These are phyloP conservation scores for Marasmius fiardii DNA, from an alignment of 1,284 basidiomycete species.

Conservation along the genomic window DNA sequence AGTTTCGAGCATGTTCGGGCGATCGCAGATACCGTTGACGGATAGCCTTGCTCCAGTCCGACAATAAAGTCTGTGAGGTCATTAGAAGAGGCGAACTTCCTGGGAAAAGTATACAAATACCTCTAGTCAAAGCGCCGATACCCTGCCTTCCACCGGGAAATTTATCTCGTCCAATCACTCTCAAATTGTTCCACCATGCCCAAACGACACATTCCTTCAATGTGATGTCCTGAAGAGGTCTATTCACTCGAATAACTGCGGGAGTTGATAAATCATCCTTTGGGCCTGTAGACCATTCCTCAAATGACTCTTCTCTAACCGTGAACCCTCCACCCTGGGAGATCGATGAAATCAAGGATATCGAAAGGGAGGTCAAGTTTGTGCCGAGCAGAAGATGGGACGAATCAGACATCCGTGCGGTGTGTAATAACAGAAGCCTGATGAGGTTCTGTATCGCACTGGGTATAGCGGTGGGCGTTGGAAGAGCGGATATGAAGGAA, in stretches of 20 bases:
- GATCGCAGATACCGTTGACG: constrained; percentile 87
- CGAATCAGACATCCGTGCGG: constrained; percentile 53
- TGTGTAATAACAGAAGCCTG: constrained; percentile 69
- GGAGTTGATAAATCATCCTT: constrained; percentile 6
- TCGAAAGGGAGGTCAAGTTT: constrained; percentile 76
- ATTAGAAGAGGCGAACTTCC: neutral
- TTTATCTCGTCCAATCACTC: constrained; percentile 49
- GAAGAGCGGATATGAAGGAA: constrained; percentile 65
- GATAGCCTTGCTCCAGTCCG: constrained; percentile 79
- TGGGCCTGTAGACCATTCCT: constrained; percentile 50
- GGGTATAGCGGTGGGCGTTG: constrained; percentile 73
- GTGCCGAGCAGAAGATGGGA: constrained; percentile 83
- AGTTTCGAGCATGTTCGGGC: constrained; percentile 83
- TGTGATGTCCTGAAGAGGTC: constrained; percentile 74
- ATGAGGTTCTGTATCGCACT: constrained; percentile 61
- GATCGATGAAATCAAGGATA: constrained; percentile 73
- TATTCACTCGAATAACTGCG: constrained; percentile 49
- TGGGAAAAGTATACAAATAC: constrained; percentile 32
- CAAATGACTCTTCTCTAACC: constrained; percentile 68
- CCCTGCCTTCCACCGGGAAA: constrained; percentile 52
- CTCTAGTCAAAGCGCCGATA: constrained; percentile 72
- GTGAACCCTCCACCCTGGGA: constrained; percentile 80
- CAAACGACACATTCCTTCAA: constrained; percentile 82
- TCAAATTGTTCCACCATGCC: constrained; percentile 65
- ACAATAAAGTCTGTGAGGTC: constrained; percentile 79